phyloP scores from a whole-genome alignment of 768 basidiomycete genomes.

The Pleurotus sapidus region DNA sequence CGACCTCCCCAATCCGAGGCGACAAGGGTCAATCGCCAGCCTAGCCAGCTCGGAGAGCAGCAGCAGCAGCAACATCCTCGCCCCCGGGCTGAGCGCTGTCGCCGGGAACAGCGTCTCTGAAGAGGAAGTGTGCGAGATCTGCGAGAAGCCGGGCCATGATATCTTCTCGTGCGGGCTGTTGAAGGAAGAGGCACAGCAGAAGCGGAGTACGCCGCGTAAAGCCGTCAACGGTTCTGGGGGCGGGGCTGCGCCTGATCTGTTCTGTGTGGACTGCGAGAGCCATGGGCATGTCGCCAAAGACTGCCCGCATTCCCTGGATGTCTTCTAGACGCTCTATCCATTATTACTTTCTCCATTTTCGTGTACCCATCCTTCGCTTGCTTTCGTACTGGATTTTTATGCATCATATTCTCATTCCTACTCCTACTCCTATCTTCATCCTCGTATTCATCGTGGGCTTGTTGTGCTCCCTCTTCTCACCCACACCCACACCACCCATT shows the following conservation, averaged over 20 bases:
- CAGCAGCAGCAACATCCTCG: constrained; percentile 1
- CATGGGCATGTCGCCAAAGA: constrained; percentile 72
- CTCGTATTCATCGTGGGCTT: too few species aligned
- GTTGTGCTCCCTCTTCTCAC: too few species aligned
- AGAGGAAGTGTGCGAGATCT: constrained; percentile 77
- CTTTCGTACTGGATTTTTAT: constrained; percentile 3
- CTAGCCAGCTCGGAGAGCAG: constrained; percentile 19
- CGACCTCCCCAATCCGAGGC: neutral
- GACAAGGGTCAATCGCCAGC: neutral
- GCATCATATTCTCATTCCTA: neutral
- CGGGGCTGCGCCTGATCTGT: constrained; percentile 32
- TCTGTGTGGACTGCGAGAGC: constrained; percentile 85
- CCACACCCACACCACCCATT: too few species aligned
- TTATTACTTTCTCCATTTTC: constrained; percentile 16
- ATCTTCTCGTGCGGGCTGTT: constrained; percentile 81
- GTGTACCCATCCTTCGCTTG: constrained; percentile 7
- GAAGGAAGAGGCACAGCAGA: constrained; percentile 45
- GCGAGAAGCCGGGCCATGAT: constrained; percentile 82
- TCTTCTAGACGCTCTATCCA: constrained; percentile 51
- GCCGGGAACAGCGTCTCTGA: constrained; percentile 17
- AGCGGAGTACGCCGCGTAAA: constrained; percentile 21
- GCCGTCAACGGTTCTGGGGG: neutral
- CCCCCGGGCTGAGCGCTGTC: constrained; percentile 19
- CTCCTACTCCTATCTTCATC: too few species aligned
- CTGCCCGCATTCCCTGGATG: constrained; percentile 84